Evolutionary conservation across 345 rosid genomes (phyloP).

Genomic region (Eucalyptus fibrosa): DNA sequence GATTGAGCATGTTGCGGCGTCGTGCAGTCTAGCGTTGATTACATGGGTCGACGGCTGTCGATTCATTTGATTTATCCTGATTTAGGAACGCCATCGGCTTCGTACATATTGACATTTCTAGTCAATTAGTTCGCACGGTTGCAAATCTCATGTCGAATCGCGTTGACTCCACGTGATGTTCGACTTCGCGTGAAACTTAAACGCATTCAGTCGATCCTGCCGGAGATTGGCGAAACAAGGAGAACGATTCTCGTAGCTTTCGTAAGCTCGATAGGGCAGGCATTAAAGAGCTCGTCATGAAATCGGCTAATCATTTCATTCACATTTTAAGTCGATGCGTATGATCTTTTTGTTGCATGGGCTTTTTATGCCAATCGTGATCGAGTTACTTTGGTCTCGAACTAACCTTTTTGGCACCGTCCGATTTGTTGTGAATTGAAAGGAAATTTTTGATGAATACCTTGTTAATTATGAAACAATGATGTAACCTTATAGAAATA

Average conservation of each 20-base stretch:
- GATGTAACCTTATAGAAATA: background rate
- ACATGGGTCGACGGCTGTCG: background rate
- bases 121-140: background rate
- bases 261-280: background rate
- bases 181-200: background rate
- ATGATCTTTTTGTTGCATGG: background rate
- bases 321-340: background rate
- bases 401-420: background rate
- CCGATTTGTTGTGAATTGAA: background rate
- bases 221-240: background rate
- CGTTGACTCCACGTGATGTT: background rate
- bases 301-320: background rate
- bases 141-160: background rate
- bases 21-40: background rate
- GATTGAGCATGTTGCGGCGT: background rate
- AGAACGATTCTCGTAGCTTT: background rate
- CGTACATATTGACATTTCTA: background rate
- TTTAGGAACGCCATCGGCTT: background rate
- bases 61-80: background rate
- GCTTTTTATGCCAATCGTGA: background rate
- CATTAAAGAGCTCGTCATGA: background rate
- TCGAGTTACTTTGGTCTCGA: background rate
- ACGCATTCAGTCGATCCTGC: background rate
- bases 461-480: background rate
- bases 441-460: background rate